phyloP scores from a whole-genome alignment of 2,329 filamentous ascomycete species.

The Aureobasidium subglaciale region DNA sequence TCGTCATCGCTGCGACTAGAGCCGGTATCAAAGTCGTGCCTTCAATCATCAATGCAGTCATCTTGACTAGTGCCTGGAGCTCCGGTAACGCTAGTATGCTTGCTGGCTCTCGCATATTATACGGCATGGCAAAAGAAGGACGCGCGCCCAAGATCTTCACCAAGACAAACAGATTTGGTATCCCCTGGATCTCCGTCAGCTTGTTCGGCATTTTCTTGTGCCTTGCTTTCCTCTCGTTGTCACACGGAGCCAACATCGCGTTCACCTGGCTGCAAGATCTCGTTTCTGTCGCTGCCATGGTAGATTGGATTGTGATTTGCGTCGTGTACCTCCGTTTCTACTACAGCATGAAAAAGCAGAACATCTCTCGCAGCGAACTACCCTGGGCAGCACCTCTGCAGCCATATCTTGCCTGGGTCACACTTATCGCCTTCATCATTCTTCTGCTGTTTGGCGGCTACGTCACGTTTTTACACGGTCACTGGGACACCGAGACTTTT shows the following conservation, averaged over 20 bases:
- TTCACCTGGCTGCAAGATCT: conserved; percentile 27
- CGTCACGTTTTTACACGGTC: conserved; percentile 23
- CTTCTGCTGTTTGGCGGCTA: conserved; percentile 27
- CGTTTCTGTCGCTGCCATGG: conserved; percentile 21
- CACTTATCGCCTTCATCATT: conserved; percentile 20
- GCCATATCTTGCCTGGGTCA: conserved; percentile 25
- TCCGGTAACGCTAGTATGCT: conserved; percentile 42
- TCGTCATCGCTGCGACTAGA: conserved; percentile 42
- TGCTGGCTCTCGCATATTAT: conserved; percentile 18
- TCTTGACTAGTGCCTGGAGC: conserved; percentile 58
- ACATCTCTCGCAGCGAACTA: conserved; percentile 22
- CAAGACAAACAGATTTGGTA: conserved; percentile 18
- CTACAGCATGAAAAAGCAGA: conserved; percentile 22
- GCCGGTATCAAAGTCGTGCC: conserved; percentile 46
- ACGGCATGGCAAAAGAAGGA: conserved; percentile 42
- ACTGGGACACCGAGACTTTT: conserved; percentile 24
- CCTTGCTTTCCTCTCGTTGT: conserved; percentile 20
- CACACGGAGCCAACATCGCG: conserved; percentile 20
- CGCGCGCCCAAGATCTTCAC: conserved; percentile 49
- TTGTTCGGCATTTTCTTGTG: conserved; percentile 18
- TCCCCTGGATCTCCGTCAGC: conserved; percentile 18
- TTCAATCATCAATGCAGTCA: conserved; percentile 60
- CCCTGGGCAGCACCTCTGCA: conserved; percentile 26
- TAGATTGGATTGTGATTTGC: conserved; percentile 24
- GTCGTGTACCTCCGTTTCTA: conserved; percentile 24